Percentiles rank a stretch among this genome's conserved stretches.
phyloP scores from a whole-genome alignment of 106 monocot species.

The Allium sativum region DNA sequence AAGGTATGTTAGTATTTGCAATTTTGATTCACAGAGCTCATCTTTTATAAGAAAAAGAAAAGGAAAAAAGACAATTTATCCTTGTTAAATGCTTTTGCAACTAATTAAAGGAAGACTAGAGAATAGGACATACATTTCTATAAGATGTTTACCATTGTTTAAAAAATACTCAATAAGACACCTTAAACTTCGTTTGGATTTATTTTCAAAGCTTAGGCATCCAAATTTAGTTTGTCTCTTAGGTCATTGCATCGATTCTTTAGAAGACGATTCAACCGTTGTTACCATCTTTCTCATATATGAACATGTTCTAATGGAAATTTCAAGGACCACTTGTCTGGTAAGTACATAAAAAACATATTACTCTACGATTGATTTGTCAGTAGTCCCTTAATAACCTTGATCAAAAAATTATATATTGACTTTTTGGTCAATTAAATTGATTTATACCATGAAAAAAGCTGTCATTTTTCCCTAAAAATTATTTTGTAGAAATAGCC shows the following conservation, averaged over 20 bases:
- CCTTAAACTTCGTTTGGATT: conserved; percentile 79
- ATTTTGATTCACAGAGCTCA: background rate
- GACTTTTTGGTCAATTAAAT: too few species aligned
- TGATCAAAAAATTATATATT: too few species aligned
- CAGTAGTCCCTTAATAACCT: too few species aligned
- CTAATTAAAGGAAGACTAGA: conserved; percentile 82
- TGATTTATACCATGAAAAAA: too few species aligned
- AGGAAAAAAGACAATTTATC: background rate
- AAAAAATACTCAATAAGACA: conserved; percentile 74
- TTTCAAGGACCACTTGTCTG: conserved; percentile 58
- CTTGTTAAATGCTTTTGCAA: conserved; percentile 31
- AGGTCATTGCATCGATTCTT: conserved; percentile 79
- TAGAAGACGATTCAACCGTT: conserved; percentile 49
- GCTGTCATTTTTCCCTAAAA: conserved; percentile 3
- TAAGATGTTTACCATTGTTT: conserved; percentile 82
- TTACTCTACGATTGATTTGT: too few species aligned
- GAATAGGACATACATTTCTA: conserved; percentile 67
- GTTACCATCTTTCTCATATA: conserved; percentile 79
- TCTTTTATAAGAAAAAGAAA: background rate
- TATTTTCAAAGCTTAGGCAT: conserved; percentile 92
- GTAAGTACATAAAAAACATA: conserved; percentile 16
- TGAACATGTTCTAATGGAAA: conserved; percentile 71
- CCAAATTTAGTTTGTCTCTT: conserved; percentile 87
- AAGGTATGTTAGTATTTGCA: conserved; percentile 37
- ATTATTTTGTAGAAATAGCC: conserved; percentile 20